A percentile compares a stretch with the other conserved stretches of the same genome.
Conservation (phyloP, 208 protist genomes). For the Hexamita inflata region DNA sequence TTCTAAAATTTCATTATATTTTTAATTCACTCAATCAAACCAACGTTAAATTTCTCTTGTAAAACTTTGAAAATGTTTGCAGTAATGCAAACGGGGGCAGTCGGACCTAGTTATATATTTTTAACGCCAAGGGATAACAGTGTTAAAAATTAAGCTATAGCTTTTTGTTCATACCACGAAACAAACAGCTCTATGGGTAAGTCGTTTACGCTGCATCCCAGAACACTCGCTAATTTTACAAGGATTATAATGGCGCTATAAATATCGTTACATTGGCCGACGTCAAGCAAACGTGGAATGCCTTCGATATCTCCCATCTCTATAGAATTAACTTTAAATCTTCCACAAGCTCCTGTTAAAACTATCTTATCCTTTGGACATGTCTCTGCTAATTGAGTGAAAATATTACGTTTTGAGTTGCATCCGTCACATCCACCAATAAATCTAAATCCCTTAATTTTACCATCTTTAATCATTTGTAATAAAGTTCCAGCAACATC, state of each 20-base stretch:
- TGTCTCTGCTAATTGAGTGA: slow-evolving; percentile 46
- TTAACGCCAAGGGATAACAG: slow-evolving; percentile 55
- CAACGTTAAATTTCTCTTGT: slow-evolving; percentile 50
- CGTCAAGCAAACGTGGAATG: slow-evolving; percentile 61
- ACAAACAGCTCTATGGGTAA: slow-evolving; percentile 55
- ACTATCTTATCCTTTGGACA: slow-evolving; percentile 48
- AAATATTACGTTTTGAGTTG: slow-evolving; percentile 55
- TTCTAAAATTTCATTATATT: no score
- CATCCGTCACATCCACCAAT: slow-evolving; percentile 66
- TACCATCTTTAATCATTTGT: slow-evolving; percentile 54
- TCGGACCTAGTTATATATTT: slow-evolving; percentile 58
- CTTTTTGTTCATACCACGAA: slow-evolving; percentile 71
- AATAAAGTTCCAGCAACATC: slow-evolving; percentile 43
- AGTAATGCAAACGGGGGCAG: slow-evolving; percentile 56
- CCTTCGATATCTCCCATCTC: slow-evolving; percentile 43
- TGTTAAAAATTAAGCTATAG: slow-evolving; percentile 57
- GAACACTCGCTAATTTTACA: slow-evolving; percentile 45
- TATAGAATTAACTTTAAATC: slow-evolving; percentile 41
- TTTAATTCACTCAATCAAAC: no score
- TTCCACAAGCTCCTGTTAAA: slow-evolving; percentile 60
- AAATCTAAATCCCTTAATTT: slow-evolving; percentile 54
- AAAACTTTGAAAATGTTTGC: slow-evolving; percentile 50
- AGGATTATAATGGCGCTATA: slow-evolving; percentile 58
- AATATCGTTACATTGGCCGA: slow-evolving; percentile 68
- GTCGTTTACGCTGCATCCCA: slow-evolving; percentile 42